Base-by-base conservation (phyloP, 257 asterid species). In the Lavandula angustifolia region DNA sequence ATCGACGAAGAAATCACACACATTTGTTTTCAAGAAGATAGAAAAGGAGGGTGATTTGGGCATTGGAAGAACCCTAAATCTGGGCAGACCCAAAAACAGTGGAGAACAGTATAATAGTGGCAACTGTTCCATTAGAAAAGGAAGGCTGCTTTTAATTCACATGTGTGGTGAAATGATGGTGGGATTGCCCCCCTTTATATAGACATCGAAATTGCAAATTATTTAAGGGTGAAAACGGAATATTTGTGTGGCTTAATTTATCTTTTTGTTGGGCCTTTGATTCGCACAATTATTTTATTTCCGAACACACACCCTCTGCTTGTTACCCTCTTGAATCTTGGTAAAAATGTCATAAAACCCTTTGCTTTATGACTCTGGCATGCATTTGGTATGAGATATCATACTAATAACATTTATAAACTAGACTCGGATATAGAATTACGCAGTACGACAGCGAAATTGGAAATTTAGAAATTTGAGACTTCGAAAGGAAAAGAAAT, bases 121-220 rank as follows among this genome's bases (percentile, higher is more conserved):
- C 43, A 11, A 76, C 76, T 77, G 82, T 77, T 77, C 70, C 76
- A 77, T 73, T 72, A 67, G 69, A 72, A 59, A 44, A 59, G 73
- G 71, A 55, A 47, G 38, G 51, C 12, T 53, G 66, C 55, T 66
- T 72, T 64, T 33, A 66, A 67, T 75, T 43, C 70, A 38, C 67
- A 65, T 64, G 55, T 43, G 66, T 51, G 75, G 29, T 32, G 61
- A 14, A 60, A 34, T 67, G 70, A 46, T 31, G 64, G 62, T 60
- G 75, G 62, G 56, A 49, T 42, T 59, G 76, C 4, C 66, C 66
- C 27, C 27, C 69, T 65, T 76, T 76, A 71, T 67, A 76, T 72
- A 76, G 57, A 49, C 54, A 7, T 10, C 7, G 38, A 7, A 34
- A 49, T 31, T n/a, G 2, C 34, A 48, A 38, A 5, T 38, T 22